phyloP scores from a whole-genome alignment of 148 eudicot genomes.

The Rhododendron kiyosumense region DNA sequence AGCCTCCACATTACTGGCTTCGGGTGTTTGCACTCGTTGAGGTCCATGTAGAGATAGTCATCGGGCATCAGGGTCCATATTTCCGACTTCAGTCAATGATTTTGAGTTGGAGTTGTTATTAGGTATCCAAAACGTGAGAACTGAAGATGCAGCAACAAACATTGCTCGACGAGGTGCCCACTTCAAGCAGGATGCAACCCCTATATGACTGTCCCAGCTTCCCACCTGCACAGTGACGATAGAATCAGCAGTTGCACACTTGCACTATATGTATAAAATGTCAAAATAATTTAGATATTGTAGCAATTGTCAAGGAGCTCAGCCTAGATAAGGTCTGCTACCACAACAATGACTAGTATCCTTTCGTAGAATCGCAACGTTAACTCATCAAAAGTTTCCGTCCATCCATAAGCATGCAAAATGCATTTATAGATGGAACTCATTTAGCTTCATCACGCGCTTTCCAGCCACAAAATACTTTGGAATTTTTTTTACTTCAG shows the following conservation, averaged over 20 bases:
- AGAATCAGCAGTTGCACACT: neutral
- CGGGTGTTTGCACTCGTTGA: neutral
- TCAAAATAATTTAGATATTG: neutral
- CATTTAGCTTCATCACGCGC: neutral
- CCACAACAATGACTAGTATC: neutral
- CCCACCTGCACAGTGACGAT: slow-evolving; percentile 45
- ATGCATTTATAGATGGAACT: neutral
- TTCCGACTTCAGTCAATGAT: slow-evolving; percentile 17
- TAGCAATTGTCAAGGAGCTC: neutral
- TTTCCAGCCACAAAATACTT: neutral
- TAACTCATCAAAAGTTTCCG: neutral
- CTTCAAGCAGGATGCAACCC: slow-evolving; percentile 72
- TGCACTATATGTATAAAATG: neutral
- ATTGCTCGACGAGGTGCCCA: slow-evolving; percentile 95
- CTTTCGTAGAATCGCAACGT: neutral
- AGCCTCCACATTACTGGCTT: neutral
- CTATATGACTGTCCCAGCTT: slow-evolving; percentile 76
- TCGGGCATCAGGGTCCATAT: slow-evolving; percentile 15
- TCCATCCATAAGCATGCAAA: neutral
- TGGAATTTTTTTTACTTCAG: neutral
- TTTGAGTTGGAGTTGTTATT: slow-evolving; percentile 19
- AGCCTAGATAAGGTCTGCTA: neutral
- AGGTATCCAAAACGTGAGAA: slow-evolving; percentile 94
- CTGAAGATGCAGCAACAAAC: slow-evolving; percentile 94
- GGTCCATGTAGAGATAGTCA: slow-evolving; percentile 2